These are phyloP conservation scores for Synchytrium microbalum DNA, from an alignment of 371 early-diverging fungal species.

Conservation along the genomic window DNA sequence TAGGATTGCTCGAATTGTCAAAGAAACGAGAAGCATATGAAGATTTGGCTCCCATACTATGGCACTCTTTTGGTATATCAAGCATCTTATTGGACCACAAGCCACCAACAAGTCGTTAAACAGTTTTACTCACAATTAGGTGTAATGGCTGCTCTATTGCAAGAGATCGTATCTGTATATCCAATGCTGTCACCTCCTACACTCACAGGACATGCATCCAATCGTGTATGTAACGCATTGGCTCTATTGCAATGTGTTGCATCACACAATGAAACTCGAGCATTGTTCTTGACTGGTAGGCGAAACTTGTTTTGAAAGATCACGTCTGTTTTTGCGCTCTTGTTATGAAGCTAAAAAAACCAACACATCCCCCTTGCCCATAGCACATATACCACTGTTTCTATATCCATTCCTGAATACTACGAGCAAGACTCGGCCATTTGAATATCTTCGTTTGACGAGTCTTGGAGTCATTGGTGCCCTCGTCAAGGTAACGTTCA, in stretches of 20 bases:
- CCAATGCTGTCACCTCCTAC: constrained; percentile 82
- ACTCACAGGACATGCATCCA: constrained; percentile 79
- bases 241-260: constrained; percentile 95
- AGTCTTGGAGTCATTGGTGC: constrained; percentile 94
- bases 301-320: background rate
- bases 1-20: constrained; percentile 83
- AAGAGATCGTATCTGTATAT: constrained; percentile 91
- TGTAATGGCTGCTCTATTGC: constrained; percentile 86
- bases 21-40: constrained; percentile 91
- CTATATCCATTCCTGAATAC: constrained; percentile 97
- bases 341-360: background rate
- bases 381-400: constrained; percentile 91
- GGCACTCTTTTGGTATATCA: constrained; percentile 85
- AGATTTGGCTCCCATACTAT: constrained; percentile 87
- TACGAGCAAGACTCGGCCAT: constrained; percentile 86
- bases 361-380: constrained; percentile 2
- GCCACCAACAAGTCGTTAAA: constrained; percentile 6
- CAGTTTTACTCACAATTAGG: constrained; percentile 35
- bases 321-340: too few species aligned
- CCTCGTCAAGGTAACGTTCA: constrained; percentile 70
- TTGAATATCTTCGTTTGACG: constrained; percentile 90
- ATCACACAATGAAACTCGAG: constrained; percentile 85
- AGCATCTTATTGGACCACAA: background rate
- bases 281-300: constrained; percentile 65
- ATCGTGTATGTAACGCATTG: constrained; percentile 93